Base-by-base conservation (phyloP, 73 alveolate species). In the Paramecium sonneborni region DNA sequence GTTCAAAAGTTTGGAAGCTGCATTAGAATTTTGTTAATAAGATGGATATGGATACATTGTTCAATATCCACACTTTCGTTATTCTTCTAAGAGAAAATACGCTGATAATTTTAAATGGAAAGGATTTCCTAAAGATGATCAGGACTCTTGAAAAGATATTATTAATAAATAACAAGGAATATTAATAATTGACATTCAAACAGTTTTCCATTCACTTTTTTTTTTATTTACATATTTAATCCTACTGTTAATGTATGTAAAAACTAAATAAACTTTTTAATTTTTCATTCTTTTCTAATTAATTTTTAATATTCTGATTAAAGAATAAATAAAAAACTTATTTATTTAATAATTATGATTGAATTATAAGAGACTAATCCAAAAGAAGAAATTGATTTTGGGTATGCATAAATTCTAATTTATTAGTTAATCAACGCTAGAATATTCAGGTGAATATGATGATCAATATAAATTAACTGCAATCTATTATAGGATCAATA, bases 21-120 rank as follows among this genome's bases (percentile, higher is more conserved):
- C 98, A 74, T 85, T 93, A 69, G 69, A 91, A 23, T 46, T 32
- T 34, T 84, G 95, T 70, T 72, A 87, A 58, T 9, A 55, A 24
- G 86, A 44, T 67, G 98, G 98, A 44, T 85, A 88, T 92, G 98
- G 98, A 15, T 93, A 85, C 38, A 93, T 92, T 39, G 93, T 95
- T 32, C n/a, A 41, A 28, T 88, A 93, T 55, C 95, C 95, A 15
- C 35, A 68, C 30, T 85, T 69, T 44, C 94, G 96, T 92, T 95
- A 93, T 85, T 85, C 94, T 85, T 76, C 93, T 12, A 95, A 85
- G 86, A 93, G 94, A 82, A 79, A 70, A 52, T 95, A 95, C 85
- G 95, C 95, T 32, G 98, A 95, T 48, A 95, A 95, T 85, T 95
- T 93, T 88, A 37, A 35, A 28, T 95, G 96, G 96, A 95, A 93